Percentiles rank a stretch among this genome's conserved stretches.
phyloP scores from a whole-genome alignment of 2,329 filamentous ascomycete species.

The Sarocladium oryzae region DNA sequence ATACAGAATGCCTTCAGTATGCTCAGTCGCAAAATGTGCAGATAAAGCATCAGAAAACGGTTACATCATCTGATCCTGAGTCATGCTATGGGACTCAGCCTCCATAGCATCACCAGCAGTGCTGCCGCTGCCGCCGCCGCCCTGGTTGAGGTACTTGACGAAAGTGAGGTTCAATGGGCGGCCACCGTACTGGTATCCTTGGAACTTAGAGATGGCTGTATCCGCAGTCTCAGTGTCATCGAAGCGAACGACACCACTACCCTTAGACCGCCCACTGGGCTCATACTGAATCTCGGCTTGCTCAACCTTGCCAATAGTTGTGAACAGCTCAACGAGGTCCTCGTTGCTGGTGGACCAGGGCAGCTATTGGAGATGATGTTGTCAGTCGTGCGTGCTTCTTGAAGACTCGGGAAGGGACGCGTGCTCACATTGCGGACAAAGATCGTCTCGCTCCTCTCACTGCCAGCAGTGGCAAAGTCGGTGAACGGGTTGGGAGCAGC shows the following conservation, averaged over 20 bases:
- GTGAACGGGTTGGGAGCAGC: constrained; percentile 83
- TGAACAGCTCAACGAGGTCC: constrained; percentile 92
- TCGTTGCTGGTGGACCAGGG: constrained; percentile 99
- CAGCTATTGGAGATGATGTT: too few species aligned
- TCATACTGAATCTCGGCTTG: constrained; percentile 99
- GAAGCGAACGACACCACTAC: constrained; percentile 95
- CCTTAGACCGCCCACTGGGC: constrained; percentile 87
- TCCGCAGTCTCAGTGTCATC: constrained; percentile 77
- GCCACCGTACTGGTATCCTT: constrained; percentile 93
- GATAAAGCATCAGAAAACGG: background rate
- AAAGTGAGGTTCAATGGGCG: constrained; percentile 89
- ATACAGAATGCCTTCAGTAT: background rate
- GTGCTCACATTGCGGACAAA: constrained; percentile 91
- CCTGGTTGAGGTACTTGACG: constrained; percentile 84
- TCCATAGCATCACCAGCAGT: constrained; percentile 66
- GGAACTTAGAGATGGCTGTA: constrained; percentile 94
- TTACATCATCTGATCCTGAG: constrained; percentile 98
- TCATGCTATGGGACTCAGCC: constrained; percentile 67
- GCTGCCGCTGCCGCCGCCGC: constrained; percentile 36
- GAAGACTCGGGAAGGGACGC: background rate
- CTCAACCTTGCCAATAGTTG: constrained; percentile 95
- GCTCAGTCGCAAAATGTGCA: background rate
- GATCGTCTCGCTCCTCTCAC: constrained; percentile 76
- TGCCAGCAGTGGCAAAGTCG: constrained; percentile 81
- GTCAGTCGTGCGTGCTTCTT: too few species aligned